Base-by-base conservation (phyloP, 2,329 filamentous ascomycete species). In the Alternaria tenuissima region DNA sequence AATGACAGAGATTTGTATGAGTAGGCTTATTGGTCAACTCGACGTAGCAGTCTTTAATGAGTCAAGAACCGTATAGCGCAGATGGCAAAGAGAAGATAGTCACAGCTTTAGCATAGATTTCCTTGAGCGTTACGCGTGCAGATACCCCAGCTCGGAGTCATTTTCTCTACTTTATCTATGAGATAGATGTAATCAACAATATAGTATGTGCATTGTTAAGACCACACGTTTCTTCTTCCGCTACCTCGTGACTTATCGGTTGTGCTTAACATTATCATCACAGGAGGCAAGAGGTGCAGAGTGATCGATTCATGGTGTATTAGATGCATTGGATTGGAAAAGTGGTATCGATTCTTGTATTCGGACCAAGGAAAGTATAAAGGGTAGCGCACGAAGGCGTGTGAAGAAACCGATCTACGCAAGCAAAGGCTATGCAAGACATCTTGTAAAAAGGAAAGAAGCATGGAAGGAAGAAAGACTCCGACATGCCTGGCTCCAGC, bases 1-100 rank as follows among this genome's bases (percentile, higher is more conserved):
- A 64, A 63, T n/a, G 57, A 70, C 34, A 46, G 60, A n/a, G 62
- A 61, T 36, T 30, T 70, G 16, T 71, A 70, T 43, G 63, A 64
- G 28, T 70, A 65, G 56, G 30, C n/a, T 24, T n/a, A n/a, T 24
- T 26, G 34, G 16, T 16, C 30, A 36, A 18, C 46, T 36, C 20
- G 7, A 38, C 24, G 32, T 38, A 49, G 24, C 24, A 2, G 34
- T 11, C 16, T 12, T 34, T 7, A 5, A 52, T 24, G 38, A 30
- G 26, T 52, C 24, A 42, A 41, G 7, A 32, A 24, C 16, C 16
- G 18, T n/a, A 30, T 5, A 32, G 24, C n/a, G 14, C 9, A n/a
- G 7, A 42, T 11, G 14, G 26, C 26, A 8, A 32, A 30, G 38
- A 24, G 16, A 5, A 39, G 9, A 14, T 16, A 46, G 28, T 20